These are phyloP conservation scores for Blastobotrys serpentis DNA, from an alignment of 1,139 yeast genomes.

Conservation along the genomic window DNA sequence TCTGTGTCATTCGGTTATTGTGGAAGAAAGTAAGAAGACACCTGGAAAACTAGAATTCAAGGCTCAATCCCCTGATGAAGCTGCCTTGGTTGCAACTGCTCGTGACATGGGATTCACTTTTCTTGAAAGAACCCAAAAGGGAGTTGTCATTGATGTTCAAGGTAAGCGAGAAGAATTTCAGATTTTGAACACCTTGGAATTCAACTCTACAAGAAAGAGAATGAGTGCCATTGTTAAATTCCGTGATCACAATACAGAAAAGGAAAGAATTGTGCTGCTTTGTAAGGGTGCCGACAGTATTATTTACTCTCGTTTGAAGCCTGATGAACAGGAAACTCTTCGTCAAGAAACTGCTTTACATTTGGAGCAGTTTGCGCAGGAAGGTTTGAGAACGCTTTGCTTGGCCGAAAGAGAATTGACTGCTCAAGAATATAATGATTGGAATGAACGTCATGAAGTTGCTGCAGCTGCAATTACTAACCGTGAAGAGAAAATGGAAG, in stretches of 20 bases:
- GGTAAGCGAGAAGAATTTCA: constrained; percentile 70
- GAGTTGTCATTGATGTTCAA: constrained; percentile 66
- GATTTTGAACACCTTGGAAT: constrained; percentile 70
- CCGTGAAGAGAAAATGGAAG: constrained; percentile 74
- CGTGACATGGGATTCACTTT: constrained; percentile 87
- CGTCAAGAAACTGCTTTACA: constrained; percentile 69
- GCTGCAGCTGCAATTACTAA: constrained; percentile 72
- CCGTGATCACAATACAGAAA: constrained; percentile 46
- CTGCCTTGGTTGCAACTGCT: constrained; percentile 90
- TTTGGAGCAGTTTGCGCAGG: constrained; percentile 86
- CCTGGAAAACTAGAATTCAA: constrained; percentile 63
- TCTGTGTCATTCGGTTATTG: constrained; percentile 86
- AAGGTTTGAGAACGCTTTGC: constrained; percentile 92
- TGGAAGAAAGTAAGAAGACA: constrained; percentile 50
- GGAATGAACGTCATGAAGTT: constrained; percentile 66
- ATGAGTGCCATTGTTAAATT: constrained; percentile 88
- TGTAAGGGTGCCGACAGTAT: constrained; percentile 96
- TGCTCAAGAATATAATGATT: constrained; percentile 56
- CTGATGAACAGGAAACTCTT: constrained; percentile 40
- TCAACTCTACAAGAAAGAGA: constrained; percentile 90
- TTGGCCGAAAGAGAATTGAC: constrained; percentile 77
- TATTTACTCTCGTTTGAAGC: constrained; percentile 61
- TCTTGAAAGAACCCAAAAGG: constrained; percentile 67
- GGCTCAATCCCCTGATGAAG: constrained; percentile 99
- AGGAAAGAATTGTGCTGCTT: constrained; percentile 56